Conservation (phyloP, 805 yeast species). For the Huiozyma naganishii region DNA sequence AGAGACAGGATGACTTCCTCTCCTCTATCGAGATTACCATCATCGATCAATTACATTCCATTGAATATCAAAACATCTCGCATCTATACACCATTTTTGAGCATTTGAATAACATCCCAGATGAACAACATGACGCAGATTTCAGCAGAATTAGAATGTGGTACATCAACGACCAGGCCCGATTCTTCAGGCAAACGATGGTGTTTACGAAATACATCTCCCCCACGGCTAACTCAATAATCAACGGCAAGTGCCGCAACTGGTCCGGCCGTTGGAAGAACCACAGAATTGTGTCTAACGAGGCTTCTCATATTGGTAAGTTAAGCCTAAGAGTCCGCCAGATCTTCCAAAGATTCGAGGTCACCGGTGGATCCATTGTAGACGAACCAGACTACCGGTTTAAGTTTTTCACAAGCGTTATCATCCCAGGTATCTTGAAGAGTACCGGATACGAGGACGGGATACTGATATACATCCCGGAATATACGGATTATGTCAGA, state of each 20-base stretch:
- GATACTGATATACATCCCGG: conserved; percentile 68
- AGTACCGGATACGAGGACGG: conserved; percentile 61
- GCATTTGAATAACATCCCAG: conserved; percentile 67
- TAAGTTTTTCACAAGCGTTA: conserved; percentile 62
- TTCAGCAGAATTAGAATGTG: conserved; percentile 87
- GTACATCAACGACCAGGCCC: conserved; percentile 77
- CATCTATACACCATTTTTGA: conserved; percentile 65
- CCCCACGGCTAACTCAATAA: conserved; percentile 66
- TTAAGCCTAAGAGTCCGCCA: conserved; percentile 60
- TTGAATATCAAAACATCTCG: conserved; percentile 89
- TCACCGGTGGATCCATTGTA: conserved; percentile 35
- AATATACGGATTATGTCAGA: conserved; percentile 76
- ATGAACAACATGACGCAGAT: conserved; percentile 72
- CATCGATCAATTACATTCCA: conserved; percentile 74
- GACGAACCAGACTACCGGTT: conserved; percentile 78
- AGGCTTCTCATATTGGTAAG: conserved; percentile 47
- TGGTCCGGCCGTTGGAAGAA: conserved; percentile 51
- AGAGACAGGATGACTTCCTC: conserved; percentile 68
- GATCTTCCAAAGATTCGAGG: conserved; percentile 60
- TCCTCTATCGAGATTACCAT: conserved; percentile 78
- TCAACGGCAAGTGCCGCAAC: conserved; percentile 40
- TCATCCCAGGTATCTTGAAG: conserved; percentile 59
- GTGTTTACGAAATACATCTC: conserved; percentile 66
- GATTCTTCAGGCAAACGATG: conserved; percentile 63
- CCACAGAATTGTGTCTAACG: conserved; percentile 35